phyloP scores from a whole-genome alignment of 2,329 filamentous ascomycete species.

The Canariomyces notabilis region DNA sequence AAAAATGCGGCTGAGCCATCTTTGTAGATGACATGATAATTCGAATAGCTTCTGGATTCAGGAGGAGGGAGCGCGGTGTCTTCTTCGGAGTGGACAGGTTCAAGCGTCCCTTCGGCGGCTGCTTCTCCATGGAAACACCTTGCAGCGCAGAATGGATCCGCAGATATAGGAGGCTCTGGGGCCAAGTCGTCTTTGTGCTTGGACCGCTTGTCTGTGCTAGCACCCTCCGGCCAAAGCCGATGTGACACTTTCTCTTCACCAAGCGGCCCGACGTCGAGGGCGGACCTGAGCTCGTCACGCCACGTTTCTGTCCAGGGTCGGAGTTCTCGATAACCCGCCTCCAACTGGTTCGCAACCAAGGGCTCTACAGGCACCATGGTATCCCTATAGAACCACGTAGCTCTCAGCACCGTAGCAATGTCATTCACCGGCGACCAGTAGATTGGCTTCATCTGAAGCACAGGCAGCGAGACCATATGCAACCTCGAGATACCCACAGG shows the following conservation, averaged over 20 bases:
- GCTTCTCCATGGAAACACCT: constrained; percentile 57
- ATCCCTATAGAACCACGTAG: constrained; percentile 95
- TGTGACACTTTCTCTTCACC: constrained; percentile 91
- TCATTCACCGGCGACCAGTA: constrained; percentile 97
- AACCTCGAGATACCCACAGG: constrained; percentile 86
- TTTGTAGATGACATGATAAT: constrained; percentile 82
- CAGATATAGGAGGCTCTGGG: constrained; percentile 41
- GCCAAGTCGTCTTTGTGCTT: constrained; percentile 30
- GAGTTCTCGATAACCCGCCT: constrained; percentile 82
- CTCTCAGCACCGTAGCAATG: constrained; percentile 72
- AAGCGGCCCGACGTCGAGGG: constrained; percentile 79
- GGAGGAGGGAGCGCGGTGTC: constrained; percentile 36
- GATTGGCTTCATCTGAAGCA: constrained; percentile 86
- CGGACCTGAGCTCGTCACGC: constrained; percentile 84
- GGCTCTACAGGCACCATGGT: constrained; percentile 88
- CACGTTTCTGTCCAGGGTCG: constrained; percentile 89
- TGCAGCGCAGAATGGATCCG: constrained; percentile 55
- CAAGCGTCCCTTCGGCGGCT: constrained; percentile 48
- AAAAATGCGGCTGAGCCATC: constrained; percentile 74
- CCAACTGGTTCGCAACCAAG: constrained; percentile 82
- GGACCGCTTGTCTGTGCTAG: constrained; percentile 30
- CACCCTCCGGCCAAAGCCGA: constrained; percentile 69
- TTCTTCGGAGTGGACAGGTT: constrained; percentile 38
- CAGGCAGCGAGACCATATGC: constrained; percentile 80
- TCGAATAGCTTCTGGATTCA: constrained; percentile 56